A percentile compares a stretch with the other conserved stretches of the same genome.
Evolutionary conservation across 176 grass and related monocot species (phyloP).

Genomic region (Luzula sylvatica): DNA sequence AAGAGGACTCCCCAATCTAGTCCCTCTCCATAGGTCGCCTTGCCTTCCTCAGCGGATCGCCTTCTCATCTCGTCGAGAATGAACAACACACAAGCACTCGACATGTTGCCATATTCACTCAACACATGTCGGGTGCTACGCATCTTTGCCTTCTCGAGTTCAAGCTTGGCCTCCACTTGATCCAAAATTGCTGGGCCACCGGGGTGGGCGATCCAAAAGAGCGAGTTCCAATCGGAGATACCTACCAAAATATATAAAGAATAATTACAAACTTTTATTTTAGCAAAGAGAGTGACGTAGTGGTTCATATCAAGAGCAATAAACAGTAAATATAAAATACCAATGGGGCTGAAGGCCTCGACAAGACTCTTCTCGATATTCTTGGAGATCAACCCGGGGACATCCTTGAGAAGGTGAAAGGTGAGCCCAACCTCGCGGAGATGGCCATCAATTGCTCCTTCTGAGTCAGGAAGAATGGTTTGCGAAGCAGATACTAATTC

Average conservation of each 20-base stretch:
- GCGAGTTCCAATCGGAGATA: constrained; percentile 73
- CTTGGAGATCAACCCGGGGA: constrained; percentile 74
- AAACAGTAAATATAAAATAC: constrained; percentile 1
- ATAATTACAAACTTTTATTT: neutral
- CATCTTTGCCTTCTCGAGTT: constrained; percentile 56
- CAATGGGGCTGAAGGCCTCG: constrained; percentile 54
- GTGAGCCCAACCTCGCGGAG: constrained; percentile 73
- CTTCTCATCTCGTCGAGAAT: constrained; percentile 90
- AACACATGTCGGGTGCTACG: constrained; percentile 53
- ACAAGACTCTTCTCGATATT: constrained; percentile 65
- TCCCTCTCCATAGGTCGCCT: constrained; percentile 63
- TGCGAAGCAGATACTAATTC: constrained; percentile 68
- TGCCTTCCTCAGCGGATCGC: constrained; percentile 69
- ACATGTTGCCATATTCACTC: constrained; percentile 80
- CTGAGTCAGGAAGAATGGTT: constrained; percentile 79
- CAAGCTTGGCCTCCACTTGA: constrained; percentile 71
- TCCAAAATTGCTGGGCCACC: constrained; percentile 77
- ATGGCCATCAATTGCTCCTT: constrained; percentile 88
- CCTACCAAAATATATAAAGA: constrained; percentile 7
- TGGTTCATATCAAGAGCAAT: neutral
- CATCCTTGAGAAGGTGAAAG: constrained; percentile 89
- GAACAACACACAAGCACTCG: constrained; percentile 83
- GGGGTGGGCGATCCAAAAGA: constrained; percentile 86
- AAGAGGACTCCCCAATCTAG: constrained; percentile 98
- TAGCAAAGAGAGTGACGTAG: neutral